These are phyloP conservation scores for Eleusine coracana DNA, from an alignment of 176 grass and related monocot species.

Conservation along the genomic window DNA sequence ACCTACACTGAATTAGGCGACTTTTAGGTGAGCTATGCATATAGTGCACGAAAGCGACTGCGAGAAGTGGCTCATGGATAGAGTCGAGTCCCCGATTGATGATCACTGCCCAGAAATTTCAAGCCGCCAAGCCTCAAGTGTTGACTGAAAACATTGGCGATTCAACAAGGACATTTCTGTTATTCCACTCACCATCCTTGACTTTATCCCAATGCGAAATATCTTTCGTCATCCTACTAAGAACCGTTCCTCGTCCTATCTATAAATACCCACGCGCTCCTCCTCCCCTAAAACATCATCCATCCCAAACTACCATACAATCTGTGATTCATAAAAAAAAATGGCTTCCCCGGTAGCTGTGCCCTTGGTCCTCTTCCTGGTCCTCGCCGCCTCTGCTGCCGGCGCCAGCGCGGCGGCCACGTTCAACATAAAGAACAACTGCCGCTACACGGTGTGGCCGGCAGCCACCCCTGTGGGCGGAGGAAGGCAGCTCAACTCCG, in stretches of 20 bases:
- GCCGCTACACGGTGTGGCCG: background rate
- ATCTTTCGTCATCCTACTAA: too few relatives aligned
- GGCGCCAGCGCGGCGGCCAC: background rate
- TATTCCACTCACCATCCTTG: background rate
- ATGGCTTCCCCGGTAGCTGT: slow-evolving; percentile 21
- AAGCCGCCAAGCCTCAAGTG: background rate
- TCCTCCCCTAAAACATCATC: too few relatives aligned
- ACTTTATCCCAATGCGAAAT: background rate
- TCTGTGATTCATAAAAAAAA: background rate
- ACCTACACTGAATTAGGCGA: too few relatives aligned
- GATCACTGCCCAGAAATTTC: background rate
- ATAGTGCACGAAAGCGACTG: background rate
- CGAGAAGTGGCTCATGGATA: background rate
- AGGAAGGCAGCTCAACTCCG: background rate
- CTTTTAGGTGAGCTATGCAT: too few relatives aligned
- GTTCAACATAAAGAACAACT: background rate
- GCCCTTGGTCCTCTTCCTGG: background rate
- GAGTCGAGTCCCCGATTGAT: background rate
- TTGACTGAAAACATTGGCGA: background rate
- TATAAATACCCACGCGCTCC: background rate
- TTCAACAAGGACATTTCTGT: background rate
- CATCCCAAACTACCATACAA: background rate
- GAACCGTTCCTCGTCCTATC: too few relatives aligned
- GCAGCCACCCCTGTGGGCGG: background rate
- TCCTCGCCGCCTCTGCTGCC: background rate